Conservation (phyloP, 257 asterid genomes). For the Salvia hispanica region DNA sequence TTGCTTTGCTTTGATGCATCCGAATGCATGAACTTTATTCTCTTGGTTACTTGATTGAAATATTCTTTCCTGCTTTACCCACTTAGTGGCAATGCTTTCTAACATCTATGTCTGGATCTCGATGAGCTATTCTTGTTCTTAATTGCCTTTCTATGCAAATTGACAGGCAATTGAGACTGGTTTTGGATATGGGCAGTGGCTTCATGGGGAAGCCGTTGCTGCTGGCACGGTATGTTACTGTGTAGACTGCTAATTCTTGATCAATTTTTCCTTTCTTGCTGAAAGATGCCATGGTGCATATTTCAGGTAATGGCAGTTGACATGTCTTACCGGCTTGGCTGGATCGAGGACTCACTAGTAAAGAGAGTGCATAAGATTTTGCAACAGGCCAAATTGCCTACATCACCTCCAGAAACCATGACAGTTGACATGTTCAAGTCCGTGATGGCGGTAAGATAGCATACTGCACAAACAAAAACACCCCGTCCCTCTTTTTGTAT, state of each 20-base stretch:
- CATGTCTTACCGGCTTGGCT: constrained; percentile 89
- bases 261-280: background rate
- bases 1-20: background rate
- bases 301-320: constrained; percentile 96
- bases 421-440: constrained; percentile 89
- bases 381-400: constrained; percentile 76
- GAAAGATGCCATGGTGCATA: constrained; percentile 7
- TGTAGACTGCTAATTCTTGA: constrained; percentile 11
- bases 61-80: constrained; percentile 16
- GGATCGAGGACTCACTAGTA: constrained; percentile 88
- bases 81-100: background rate
- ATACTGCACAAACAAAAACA: constrained; percentile 2
- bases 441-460: constrained; percentile 86
- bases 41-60: background rate
- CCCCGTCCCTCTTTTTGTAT: background rate
- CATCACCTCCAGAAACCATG: constrained; percentile 77
- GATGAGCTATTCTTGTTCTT: constrained; percentile 8
- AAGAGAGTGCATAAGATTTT: constrained; percentile 68
- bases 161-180: constrained; percentile 96
- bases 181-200: constrained; percentile 91
- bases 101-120: background rate
- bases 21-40: background rate
- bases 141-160: constrained; percentile 25
- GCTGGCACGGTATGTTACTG: constrained; percentile 77
- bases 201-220: constrained; percentile 99